Percentiles rank a stretch among this genome's conserved stretches.
These are phyloP conservation scores for Nicotiana sylvestris DNA, from an alignment of 257 asterid genomes.

Conservation along the genomic window DNA sequence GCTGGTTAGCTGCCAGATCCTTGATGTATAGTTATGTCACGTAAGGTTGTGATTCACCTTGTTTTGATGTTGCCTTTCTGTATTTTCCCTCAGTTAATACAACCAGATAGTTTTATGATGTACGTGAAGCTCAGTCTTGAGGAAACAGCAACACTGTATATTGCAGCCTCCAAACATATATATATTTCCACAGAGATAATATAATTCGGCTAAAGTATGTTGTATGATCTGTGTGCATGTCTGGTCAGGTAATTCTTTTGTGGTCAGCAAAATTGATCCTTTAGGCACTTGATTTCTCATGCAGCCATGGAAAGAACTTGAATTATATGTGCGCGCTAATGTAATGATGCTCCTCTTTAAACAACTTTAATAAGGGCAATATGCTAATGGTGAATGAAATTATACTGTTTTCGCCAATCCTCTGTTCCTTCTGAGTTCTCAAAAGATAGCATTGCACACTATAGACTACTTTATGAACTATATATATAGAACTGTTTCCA, in stretches of 20 bases:
- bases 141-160: neutral
- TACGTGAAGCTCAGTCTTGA: neutral
- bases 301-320: neutral
- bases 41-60: conserved; percentile 4
- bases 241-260: neutral
- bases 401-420: neutral
- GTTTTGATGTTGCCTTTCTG: conserved; percentile 1
- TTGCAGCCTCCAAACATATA: neutral
- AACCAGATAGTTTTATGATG: neutral
- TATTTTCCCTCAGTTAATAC: conserved; percentile 7
- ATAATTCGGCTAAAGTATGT: neutral
- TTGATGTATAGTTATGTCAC: conserved; percentile 41
- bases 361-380: neutral
- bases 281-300: neutral
- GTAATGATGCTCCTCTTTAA: neutral
- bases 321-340: neutral
- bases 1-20: conserved; percentile 79
- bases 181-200: neutral
- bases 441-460: neutral
- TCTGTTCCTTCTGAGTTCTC: neutral
- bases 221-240: neutral
- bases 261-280: neutral
- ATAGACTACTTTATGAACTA: neutral
- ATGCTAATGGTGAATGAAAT: neutral
- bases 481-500: neutral